Percentiles rank a stretch among this genome's conserved stretches.
Evolutionary conservation across 305 asterid genomes (phyloP).

Genomic region (Fraxinus baroniana): DNA sequence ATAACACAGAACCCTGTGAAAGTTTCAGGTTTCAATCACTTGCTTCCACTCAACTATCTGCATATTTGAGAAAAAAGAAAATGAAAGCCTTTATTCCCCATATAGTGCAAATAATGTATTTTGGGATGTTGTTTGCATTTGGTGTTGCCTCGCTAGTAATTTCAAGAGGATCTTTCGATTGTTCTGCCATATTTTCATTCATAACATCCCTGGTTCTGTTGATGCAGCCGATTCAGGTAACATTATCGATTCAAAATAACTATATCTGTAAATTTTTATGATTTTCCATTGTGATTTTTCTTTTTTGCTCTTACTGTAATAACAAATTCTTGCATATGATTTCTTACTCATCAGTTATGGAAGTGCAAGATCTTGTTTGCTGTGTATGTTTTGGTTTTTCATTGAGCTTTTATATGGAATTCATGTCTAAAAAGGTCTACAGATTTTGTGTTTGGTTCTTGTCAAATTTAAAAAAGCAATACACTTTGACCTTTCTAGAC

Average conservation of each 20-base stretch:
- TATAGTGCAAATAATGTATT: slow-evolving; percentile 61
- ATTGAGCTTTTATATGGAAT: not conserved
- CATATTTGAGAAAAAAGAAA: slow-evolving; percentile 68
- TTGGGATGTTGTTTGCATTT: slow-evolving; percentile 56
- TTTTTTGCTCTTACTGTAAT: not conserved
- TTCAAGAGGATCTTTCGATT: slow-evolving; percentile 61
- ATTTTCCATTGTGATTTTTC: not conserved
- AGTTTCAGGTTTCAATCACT: slow-evolving; percentile 62
- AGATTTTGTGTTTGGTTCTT: not conserved
- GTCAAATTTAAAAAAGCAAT: not conserved
- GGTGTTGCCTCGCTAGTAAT: slow-evolving; percentile 53
- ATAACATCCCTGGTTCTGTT: slow-evolving; percentile 74
- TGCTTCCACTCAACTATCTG: slow-evolving; percentile 67
- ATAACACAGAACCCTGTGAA: slow-evolving; percentile 72
- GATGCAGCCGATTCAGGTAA: slow-evolving; percentile 89
- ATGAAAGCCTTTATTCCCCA: slow-evolving; percentile 90
- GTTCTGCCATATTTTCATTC: slow-evolving; percentile 61
- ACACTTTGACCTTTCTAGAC: not conserved
- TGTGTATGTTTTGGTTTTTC: not conserved
- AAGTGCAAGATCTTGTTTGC: not conserved
- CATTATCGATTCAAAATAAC: slow-evolving; percentile 6
- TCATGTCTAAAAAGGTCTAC: not conserved
- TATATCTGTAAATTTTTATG: not conserved
- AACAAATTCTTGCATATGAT: not conserved
- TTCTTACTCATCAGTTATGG: not conserved